Conservation (phyloP, 2,329 filamentous ascomycete genomes). For the Xylaria sp. region DNA sequence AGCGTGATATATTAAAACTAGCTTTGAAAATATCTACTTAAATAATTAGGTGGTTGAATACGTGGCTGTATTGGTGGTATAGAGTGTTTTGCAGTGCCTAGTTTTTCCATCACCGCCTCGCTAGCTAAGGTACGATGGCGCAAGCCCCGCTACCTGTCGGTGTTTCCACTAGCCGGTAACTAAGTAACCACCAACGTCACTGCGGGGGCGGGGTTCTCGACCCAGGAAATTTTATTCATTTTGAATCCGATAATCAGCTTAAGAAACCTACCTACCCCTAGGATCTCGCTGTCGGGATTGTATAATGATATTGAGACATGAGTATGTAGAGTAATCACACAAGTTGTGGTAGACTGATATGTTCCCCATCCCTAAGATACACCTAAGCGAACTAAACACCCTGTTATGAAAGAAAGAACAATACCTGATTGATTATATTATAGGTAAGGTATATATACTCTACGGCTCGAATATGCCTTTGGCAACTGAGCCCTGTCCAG, state of each 20-base stretch:
- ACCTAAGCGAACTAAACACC: neutral
- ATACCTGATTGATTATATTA: neutral
- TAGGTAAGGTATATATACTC: neutral
- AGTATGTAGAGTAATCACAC: neutral
- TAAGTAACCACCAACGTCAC: constrained; percentile 25
- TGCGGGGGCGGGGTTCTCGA: constrained; percentile 38
- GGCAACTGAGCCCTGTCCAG: no score
- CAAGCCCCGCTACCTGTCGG: no score
- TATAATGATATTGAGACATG: no score
- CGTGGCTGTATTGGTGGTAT: no score
- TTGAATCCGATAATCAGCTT: neutral
- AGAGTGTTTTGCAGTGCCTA: no score
- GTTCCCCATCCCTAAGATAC: neutral
- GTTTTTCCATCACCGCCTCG: no score
- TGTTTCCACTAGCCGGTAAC: neutral
- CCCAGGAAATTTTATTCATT: constrained; percentile 6
- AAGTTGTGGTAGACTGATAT: neutral
- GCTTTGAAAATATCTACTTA: no score
- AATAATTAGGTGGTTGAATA: no score
- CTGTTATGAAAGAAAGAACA: neutral
- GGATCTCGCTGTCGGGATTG: no score
- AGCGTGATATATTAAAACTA: no score
- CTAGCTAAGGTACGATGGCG: no score
- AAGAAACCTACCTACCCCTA: neutral
- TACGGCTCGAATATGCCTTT: neutral